Evolutionary conservation across 2,329 filamentous ascomycete genomes (phyloP).

Genomic region (Trichoderma aggressivum): DNA sequence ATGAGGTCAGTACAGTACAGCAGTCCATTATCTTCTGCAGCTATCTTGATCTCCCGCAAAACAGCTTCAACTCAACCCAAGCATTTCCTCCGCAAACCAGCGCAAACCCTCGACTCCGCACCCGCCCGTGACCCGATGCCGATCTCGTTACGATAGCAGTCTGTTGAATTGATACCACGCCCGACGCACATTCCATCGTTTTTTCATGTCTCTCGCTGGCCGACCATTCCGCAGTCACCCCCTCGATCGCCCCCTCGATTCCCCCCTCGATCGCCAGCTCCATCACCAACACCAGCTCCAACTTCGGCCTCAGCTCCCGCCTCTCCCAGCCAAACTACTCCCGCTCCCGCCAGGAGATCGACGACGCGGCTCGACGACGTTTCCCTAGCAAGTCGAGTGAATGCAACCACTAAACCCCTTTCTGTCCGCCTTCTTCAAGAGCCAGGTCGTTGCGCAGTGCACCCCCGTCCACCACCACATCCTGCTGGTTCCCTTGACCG

Average conservation of each 20-base stretch:
- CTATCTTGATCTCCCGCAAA: background rate
- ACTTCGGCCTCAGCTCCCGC: background rate
- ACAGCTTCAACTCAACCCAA: background rate
- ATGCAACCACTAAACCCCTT: conserved; percentile 99
- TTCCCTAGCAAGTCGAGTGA: conserved; percentile 37
- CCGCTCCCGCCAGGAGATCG: conserved; percentile 24
- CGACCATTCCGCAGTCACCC: conserved; percentile 15
- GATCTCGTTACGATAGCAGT: background rate
- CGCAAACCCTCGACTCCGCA: background rate
- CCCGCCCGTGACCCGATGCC: background rate
- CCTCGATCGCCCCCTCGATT: background rate
- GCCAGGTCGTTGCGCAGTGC: conserved; percentile 87
- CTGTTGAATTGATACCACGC: background rate
- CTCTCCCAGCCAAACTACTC: background rate
- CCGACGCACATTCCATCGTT: background rate
- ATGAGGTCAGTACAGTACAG: conserved; percentile 11
- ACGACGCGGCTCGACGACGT: conserved; percentile 26
- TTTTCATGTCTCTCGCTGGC: conserved; percentile 21
- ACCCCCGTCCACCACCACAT: conserved; percentile 87
- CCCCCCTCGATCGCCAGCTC: conserved; percentile 1
- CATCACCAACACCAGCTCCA: background rate
- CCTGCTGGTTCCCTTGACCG: conserved; percentile 88
- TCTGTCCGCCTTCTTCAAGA: conserved; percentile 97
- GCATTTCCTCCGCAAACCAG: background rate
- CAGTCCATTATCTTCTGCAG: background rate